These are phyloP conservation scores for Suillus lakei DNA, from an alignment of 768 basidiomycete species.

Conservation along the genomic window DNA sequence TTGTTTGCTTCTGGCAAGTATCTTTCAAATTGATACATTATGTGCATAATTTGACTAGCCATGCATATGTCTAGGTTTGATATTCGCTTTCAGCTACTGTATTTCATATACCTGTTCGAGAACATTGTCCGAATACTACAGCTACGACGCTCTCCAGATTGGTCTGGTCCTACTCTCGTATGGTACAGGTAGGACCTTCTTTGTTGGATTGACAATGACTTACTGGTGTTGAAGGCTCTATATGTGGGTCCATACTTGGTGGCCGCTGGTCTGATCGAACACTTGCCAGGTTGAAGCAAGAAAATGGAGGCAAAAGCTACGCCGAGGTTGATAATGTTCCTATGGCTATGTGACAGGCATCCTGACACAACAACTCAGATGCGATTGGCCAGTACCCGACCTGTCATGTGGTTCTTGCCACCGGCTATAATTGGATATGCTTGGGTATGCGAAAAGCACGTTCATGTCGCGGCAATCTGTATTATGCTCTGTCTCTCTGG, in stretches of 20 bases:
- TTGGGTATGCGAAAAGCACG: constrained; percentile 66
- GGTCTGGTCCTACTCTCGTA: constrained; percentile 77
- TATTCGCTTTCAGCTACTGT: constrained; percentile 70
- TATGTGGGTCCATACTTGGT: constrained; percentile 53
- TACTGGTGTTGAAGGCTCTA: constrained; percentile 36
- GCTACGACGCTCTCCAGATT: constrained; percentile 68
- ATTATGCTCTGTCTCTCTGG: constrained; percentile 72
- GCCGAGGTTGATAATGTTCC: constrained; percentile 54
- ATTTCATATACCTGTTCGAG: constrained; percentile 73
- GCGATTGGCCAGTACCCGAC: constrained; percentile 64
- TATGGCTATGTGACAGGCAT: not conserved
- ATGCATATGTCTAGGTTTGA: constrained; percentile 46
- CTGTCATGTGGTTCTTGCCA: constrained; percentile 54
- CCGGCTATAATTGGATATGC: constrained; percentile 65
- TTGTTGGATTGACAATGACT: not conserved
- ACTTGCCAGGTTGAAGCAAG: constrained; percentile 43
- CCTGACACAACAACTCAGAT: constrained; percentile 46
- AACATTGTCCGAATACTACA: constrained; percentile 66
- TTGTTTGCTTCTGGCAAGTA: constrained; percentile 35
- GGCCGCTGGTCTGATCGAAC: constrained; percentile 56
- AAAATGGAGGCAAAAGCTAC: constrained; percentile 48
- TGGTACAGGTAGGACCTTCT: constrained; percentile 54
- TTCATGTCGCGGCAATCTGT: constrained; percentile 68
- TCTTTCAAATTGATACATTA: not conserved
- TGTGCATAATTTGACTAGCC: not conserved